A percentile compares a stretch with the other conserved stretches of the same genome.
Evolutionary conservation across 2,329 filamentous ascomycete species (phyloP).

Genomic region (Neoascochyta sp.): DNA sequence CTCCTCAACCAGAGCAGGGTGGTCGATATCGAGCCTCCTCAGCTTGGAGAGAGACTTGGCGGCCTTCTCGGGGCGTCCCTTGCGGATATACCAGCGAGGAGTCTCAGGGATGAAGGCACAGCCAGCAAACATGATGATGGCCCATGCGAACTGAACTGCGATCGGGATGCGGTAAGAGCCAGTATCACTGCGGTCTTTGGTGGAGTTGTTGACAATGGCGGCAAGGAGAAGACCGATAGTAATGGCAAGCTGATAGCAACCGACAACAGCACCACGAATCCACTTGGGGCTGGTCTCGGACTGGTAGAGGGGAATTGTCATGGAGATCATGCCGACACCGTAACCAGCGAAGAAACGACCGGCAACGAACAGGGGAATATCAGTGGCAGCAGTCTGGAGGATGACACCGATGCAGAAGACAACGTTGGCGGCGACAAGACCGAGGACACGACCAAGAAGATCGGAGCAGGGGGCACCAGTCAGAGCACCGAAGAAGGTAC

Average conservation of each 20-base stretch:
- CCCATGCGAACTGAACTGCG: constrained; percentile 71
- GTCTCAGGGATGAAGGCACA: constrained; percentile 69
- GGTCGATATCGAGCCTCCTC: constrained; percentile 57
- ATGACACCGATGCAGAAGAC: constrained; percentile 42
- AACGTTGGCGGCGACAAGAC: constrained; percentile 42
- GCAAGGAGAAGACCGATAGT: constrained; percentile 69
- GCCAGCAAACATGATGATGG: constrained; percentile 62
- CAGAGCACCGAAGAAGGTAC: constrained; percentile 72
- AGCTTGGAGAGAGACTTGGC: constrained; percentile 60
- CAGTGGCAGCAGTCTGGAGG: constrained; percentile 37
- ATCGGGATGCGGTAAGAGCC: constrained; percentile 74
- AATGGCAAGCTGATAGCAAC: constrained; percentile 66
- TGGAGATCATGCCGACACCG: constrained; percentile 42
- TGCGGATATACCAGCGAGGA: constrained; percentile 67
- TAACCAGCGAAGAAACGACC: constrained; percentile 44
- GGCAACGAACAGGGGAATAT: constrained; percentile 38
- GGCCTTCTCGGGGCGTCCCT: constrained; percentile 59
- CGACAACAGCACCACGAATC: constrained; percentile 68
- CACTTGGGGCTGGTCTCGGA: constrained; percentile 70
- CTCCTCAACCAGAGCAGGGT: constrained; percentile 59
- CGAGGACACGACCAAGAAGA: constrained; percentile 64
- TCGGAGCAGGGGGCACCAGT: constrained; percentile 66
- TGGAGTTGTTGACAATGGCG: constrained; percentile 63
- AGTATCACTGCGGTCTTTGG: constrained; percentile 53
- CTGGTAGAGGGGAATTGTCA: constrained; percentile 62